These are phyloP conservation scores for Scopulariopsis brevicaulis DNA, from an alignment of 2,329 filamentous ascomycete species.

Conservation along the genomic window DNA sequence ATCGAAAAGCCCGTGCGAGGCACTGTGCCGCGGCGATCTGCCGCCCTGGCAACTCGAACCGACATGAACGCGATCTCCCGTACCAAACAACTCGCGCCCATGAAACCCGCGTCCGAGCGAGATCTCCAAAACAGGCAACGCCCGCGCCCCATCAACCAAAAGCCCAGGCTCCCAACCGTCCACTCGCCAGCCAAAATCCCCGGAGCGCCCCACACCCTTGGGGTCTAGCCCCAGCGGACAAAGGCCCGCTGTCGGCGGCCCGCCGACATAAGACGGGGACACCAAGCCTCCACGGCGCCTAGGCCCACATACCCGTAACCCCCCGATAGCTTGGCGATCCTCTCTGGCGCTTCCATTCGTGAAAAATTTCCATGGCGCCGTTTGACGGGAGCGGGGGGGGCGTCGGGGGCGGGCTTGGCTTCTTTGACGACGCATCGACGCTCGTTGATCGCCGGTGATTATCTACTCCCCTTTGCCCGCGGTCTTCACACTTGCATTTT, in stretches of 20 bases:
- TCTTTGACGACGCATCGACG: too few species aligned
- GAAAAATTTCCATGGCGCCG: not conserved
- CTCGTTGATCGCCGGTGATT: too few species aligned
- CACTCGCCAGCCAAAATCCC: not conserved
- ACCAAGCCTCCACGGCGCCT: not conserved
- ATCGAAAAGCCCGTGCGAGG: not conserved
- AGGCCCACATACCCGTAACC: not conserved
- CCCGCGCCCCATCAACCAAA: not conserved
- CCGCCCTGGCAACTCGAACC: not conserved
- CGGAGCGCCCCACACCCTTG: not conserved
- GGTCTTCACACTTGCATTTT: not conserved
- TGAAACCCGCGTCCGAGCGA: not conserved
- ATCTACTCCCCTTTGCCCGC: too few species aligned
- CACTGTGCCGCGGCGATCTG: not conserved
- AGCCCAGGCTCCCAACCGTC: not conserved
- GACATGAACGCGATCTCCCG: not conserved
- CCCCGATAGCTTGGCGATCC: not conserved
- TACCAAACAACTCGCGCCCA: not conserved
- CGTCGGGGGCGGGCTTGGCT: too few species aligned
- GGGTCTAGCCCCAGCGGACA: not conserved
- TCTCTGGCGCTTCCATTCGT: not conserved
- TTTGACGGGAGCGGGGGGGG: not conserved
- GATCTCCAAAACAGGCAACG: not conserved
- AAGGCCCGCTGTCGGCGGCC: too few species aligned
- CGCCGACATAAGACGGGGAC: not conserved